Percentiles rank a stretch among this genome's conserved stretches.
These are phyloP conservation scores for Senna siamea DNA, from an alignment of 306 rosid species.

Conservation along the genomic window DNA sequence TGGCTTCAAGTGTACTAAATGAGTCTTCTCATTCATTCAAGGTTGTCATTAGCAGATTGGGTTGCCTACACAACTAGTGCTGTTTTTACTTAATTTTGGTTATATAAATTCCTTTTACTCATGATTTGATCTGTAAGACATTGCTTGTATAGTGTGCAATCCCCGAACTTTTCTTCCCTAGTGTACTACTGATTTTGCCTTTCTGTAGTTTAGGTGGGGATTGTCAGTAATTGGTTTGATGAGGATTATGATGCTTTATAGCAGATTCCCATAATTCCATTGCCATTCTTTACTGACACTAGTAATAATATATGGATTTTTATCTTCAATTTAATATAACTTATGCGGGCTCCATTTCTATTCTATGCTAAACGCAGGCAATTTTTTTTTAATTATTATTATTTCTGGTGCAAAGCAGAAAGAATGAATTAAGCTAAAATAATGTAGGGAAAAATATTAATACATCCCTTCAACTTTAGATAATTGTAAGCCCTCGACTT, in stretches of 20 bases:
- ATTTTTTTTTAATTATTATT: too few species aligned
- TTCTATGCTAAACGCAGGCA: not conserved
- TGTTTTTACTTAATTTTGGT: conserved; percentile 34
- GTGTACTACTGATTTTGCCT: conserved; percentile 31
- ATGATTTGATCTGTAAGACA: conserved; percentile 40
- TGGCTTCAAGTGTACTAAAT: conserved; percentile 72
- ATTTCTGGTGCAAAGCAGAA: not conserved
- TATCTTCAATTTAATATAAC: not conserved
- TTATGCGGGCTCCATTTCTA: not conserved
- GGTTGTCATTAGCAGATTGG: conserved; percentile 34
- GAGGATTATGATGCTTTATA: not conserved
- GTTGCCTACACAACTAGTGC: conserved; percentile 25
- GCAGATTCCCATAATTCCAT: not conserved
- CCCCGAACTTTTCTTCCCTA: conserved; percentile 7
- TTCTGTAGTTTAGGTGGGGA: conserved; percentile 30
- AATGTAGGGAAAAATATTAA: too few species aligned
- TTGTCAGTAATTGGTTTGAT: not conserved
- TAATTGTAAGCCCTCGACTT: too few species aligned
- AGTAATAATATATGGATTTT: not conserved
- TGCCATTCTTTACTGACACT: not conserved
- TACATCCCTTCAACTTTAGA: too few species aligned
- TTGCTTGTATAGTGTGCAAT: conserved; percentile 60
- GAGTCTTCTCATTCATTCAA: conserved; percentile 27
- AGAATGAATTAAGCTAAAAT: too few species aligned
- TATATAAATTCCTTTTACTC: conserved; percentile 39